Conservation (phyloP, 2,329 filamentous ascomycete species). For the Botrytis paeoniae region DNA sequence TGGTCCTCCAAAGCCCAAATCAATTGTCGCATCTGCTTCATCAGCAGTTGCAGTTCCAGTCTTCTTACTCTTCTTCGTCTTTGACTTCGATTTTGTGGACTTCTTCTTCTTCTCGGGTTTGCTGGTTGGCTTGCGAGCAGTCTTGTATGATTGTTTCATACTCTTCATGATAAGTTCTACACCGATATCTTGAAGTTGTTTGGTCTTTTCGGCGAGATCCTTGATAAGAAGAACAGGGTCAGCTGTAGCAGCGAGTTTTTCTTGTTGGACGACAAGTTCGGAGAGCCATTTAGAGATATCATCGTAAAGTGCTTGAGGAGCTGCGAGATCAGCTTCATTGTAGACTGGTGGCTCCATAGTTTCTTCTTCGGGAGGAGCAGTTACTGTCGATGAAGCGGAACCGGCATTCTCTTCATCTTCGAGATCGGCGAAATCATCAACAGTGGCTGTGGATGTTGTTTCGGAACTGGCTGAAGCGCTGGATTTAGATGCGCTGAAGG, state of each 20-base stretch:
- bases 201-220: constrained; percentile 67
- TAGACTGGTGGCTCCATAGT: constrained; percentile 66
- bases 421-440: constrained; percentile 64
- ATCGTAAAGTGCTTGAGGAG: constrained; percentile 60
- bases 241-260: constrained; percentile 64
- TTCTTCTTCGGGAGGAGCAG: constrained; percentile 42
- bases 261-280: constrained; percentile 67
- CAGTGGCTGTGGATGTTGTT: constrained; percentile 43
- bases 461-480: constrained; percentile 35
- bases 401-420: constrained; percentile 61
- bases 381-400: constrained; percentile 33
- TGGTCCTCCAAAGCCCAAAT: constrained; percentile 37
- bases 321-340: constrained; percentile 66
- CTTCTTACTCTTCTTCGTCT: constrained; percentile 39
- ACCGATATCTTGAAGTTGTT: constrained; percentile 67
- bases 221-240: constrained; percentile 72
- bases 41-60: constrained; percentile 37
- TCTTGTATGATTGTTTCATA: constrained; percentile 50
- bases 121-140: constrained; percentile 21
- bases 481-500: constrained; percentile 48
- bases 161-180: constrained; percentile 70
- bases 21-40: constrained; percentile 41
- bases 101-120: constrained; percentile 39
- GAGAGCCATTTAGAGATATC: constrained; percentile 71
- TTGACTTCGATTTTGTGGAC: constrained; percentile 33